Percentiles rank a stretch among this genome's conserved stretches.
These are phyloP conservation scores for Rubroboletus satanas DNA, from an alignment of 768 basidiomycete genomes.

Conservation along the genomic window DNA sequence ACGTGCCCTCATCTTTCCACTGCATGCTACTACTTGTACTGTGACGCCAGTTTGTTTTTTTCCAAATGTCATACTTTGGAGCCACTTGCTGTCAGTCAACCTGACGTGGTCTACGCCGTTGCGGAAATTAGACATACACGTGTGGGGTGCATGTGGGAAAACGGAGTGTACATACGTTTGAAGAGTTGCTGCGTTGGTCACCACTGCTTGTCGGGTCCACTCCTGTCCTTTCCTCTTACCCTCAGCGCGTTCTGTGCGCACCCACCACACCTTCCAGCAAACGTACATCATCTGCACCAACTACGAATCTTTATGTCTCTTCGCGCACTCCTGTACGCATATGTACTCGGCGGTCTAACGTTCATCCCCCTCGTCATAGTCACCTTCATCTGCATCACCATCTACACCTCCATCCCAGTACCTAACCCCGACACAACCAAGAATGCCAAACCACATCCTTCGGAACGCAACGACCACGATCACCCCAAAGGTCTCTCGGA, in stretches of 20 bases:
- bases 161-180: background rate
- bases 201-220: background rate
- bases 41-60: background rate
- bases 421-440: conserved; percentile 47
- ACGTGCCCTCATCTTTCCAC: background rate
- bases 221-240: background rate
- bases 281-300: background rate
- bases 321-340: conserved; percentile 73
- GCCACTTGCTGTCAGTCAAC: conserved; percentile 4
- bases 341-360: conserved; percentile 86
- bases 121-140: conserved; percentile 17
- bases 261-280: background rate
- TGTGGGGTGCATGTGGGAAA: conserved; percentile 17
- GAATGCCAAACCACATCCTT: conserved; percentile 33
- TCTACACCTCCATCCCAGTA: conserved; percentile 87
- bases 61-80: background rate
- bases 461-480: conserved; percentile 21
- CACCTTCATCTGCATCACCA: conserved; percentile 52
- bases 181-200: background rate
- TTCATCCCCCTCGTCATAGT: conserved; percentile 77
- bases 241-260: background rate
- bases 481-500: conserved; percentile 28
- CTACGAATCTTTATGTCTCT: conserved; percentile 44
- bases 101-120: conserved; percentile 1
- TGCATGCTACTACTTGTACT: background rate